Evolutionary conservation across 2,329 filamentous ascomycete genomes (phyloP).

Genomic region (Aspergillus melleus): DNA sequence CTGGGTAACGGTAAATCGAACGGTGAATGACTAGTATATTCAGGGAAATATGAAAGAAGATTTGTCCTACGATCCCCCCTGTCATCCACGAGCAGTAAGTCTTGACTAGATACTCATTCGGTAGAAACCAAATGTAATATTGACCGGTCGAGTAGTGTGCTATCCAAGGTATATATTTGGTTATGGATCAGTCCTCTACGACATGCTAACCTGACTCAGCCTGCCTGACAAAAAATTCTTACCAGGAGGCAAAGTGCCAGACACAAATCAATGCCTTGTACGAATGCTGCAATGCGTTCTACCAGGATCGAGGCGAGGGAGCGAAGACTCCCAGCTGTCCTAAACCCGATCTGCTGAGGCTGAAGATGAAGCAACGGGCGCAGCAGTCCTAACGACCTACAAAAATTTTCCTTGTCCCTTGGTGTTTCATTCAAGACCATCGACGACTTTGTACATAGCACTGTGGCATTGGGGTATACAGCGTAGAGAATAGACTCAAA

Average conservation of each 20-base stretch:
- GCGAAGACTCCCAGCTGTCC: conserved; percentile 82
- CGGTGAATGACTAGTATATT: conserved; percentile 5
- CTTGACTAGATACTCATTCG: background rate
- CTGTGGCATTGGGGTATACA: background rate
- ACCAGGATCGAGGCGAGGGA: conserved; percentile 72
- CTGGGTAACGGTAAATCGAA: conserved; percentile 1
- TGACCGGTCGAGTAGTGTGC: conserved; percentile 63
- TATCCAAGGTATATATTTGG: conserved; percentile 70
- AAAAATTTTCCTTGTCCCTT: background rate
- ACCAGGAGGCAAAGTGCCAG: conserved; percentile 81
- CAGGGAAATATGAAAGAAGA: conserved; percentile 62
- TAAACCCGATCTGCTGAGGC: conserved; percentile 71
- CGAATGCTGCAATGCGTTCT: conserved; percentile 89
- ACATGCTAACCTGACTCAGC: conserved; percentile 51
- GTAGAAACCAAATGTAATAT: conserved; percentile 5
- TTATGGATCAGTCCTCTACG: background rate
- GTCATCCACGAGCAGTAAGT: conserved; percentile 79
- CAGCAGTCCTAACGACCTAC: conserved; percentile 30
- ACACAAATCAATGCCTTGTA: conserved; percentile 80
- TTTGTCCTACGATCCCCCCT: conserved; percentile 72
- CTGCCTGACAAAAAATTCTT: conserved; percentile 81
- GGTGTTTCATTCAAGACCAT: background rate
- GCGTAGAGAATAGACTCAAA: background rate
- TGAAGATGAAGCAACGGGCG: conserved; percentile 80
- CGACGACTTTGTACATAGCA: background rate